A percentile compares a stretch with the other conserved stretches of the same genome.
These are phyloP conservation scores for Aphanomyces euteiches DNA, from an alignment of 352 stramenopile species.

Conservation along the genomic window DNA sequence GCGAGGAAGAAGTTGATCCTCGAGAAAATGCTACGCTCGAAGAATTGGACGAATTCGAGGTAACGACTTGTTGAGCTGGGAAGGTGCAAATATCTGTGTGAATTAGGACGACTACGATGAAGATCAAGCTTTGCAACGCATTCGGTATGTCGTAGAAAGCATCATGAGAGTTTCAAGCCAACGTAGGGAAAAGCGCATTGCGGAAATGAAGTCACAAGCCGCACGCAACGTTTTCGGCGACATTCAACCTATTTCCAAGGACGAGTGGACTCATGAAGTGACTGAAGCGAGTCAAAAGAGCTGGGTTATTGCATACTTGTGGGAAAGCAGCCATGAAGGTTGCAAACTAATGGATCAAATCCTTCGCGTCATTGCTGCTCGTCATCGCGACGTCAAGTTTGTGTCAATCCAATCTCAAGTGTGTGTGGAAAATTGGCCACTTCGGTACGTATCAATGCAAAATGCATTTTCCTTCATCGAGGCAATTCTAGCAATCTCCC, in stretches of 20 bases:
- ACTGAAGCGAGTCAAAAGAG: constrained; percentile 80
- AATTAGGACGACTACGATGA: constrained; percentile 80
- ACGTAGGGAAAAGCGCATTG: constrained; percentile 69
- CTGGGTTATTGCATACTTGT: constrained; percentile 89
- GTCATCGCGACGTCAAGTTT: constrained; percentile 90
- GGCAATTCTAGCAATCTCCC: constrained; percentile 69
- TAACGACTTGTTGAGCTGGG: constrained; percentile 27
- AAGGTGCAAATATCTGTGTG: neutral
- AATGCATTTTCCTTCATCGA: neutral
- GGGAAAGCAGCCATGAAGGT: constrained; percentile 82
- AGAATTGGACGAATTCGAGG: constrained; percentile 81
- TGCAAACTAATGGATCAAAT: constrained; percentile 90
- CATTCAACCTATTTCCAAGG: constrained; percentile 87
- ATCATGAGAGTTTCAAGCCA: neutral
- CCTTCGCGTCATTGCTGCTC: constrained; percentile 73
- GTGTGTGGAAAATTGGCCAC: constrained; percentile 91
- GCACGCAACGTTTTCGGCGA: constrained; percentile 85
- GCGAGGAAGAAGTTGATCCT: constrained; percentile 49
- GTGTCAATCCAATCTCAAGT: constrained; percentile 89
- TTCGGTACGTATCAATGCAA: constrained; percentile 38
- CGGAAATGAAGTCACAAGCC: constrained; percentile 82
- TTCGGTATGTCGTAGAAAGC: constrained; percentile 39
- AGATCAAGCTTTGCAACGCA: constrained; percentile 65
- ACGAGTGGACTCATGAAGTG: constrained; percentile 90
- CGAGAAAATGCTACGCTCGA: constrained; percentile 78